phyloP scores from a whole-genome alignment of 1,284 basidiomycete species.

The Pterula multifida region DNA sequence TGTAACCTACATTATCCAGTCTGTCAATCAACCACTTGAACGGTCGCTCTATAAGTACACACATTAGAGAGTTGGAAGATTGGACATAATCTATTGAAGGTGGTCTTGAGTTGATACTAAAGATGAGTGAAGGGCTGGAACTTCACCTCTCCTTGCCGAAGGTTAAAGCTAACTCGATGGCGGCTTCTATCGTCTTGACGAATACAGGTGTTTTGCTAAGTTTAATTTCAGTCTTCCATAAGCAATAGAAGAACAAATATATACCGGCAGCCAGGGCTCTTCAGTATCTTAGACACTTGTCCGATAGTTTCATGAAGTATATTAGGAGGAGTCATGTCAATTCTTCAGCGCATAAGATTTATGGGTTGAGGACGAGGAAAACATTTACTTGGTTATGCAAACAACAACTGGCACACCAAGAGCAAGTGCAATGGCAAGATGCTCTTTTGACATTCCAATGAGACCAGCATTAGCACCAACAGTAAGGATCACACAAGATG shows the following conservation, averaged over 20 bases:
- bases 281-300: constrained; percentile 88
- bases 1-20: constrained; percentile 55
- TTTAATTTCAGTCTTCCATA: neutral
- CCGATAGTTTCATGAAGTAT: constrained; percentile 84
- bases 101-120: neutral
- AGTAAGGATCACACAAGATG: constrained; percentile 93
- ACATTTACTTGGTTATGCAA: constrained; percentile 71
- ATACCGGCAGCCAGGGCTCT: constrained; percentile 85
- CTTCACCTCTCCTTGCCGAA: constrained; percentile 60
- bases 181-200: constrained; percentile 62
- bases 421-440: constrained; percentile 89
- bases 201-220: constrained; percentile 67
- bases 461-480: constrained; percentile 93
- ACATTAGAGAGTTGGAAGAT: constrained; percentile 90
- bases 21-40: too few relatives aligned
- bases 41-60: too few relatives aligned
- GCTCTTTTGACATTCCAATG: constrained; percentile 98
- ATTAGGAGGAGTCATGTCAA: constrained; percentile 95
- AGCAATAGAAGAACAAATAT: constrained; percentile 14
- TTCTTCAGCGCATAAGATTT: constrained; percentile 31
- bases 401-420: constrained; percentile 90
- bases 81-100: constrained; percentile 61
- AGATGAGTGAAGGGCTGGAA: constrained; percentile 2
- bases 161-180: constrained; percentile 64
- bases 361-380: too few relatives aligned